Base-by-base conservation (phyloP, 2,329 filamentous ascomycete species). In the Chaetothyriales sp. region DNA sequence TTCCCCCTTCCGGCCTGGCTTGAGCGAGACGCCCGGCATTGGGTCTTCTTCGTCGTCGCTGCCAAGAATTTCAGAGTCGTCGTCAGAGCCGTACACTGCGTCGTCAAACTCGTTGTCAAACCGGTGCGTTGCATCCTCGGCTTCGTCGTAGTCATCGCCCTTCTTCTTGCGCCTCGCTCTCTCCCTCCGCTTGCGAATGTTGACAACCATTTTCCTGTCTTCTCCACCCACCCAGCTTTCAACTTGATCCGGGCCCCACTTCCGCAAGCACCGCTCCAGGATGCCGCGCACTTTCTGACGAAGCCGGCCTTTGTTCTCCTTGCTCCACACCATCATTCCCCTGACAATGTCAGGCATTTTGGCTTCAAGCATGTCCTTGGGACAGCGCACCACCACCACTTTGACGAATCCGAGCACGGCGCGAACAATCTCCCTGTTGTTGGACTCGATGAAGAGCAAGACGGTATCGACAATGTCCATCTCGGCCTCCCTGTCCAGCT, bases 241-340 rank as follows among this genome's bases (percentile, higher is more conserved):
- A 10, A 98, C 79, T 28, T 80, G 69, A 1, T 90, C 84, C 46
- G 85, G 85, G 47, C 92, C 89, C 64, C 95, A 97, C 52, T 90
- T 82, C 47, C 90, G 81, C 19, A 97, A 85, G 77, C 95, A 88
- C 49, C 92, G 82, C 71, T 98, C 92, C 15, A 98, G 73, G 57
- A 98, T 97, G 65, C 95, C 89, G 80, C 95, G 97, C 60, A 98
- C 89, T 74, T 97, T 98, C 48, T 86, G 83, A 63, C 90, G 88
- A 73, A 98, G 92, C 66, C 94, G 89, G 10, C 89, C 89, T 73
- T 97, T 97, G 74, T 98, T 94, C 69, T 98, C 92, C 68, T 95
- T 88, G 65, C 86, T 89, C 90, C 92, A 98, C 44, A 89, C 81
- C 75, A 97, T 87, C 18, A 97, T 75, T 67, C 94, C 94, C 2